Evolutionary conservation across 495 filamentous ascomycete species (phyloP).

Genomic region (Letharia lupina): DNA sequence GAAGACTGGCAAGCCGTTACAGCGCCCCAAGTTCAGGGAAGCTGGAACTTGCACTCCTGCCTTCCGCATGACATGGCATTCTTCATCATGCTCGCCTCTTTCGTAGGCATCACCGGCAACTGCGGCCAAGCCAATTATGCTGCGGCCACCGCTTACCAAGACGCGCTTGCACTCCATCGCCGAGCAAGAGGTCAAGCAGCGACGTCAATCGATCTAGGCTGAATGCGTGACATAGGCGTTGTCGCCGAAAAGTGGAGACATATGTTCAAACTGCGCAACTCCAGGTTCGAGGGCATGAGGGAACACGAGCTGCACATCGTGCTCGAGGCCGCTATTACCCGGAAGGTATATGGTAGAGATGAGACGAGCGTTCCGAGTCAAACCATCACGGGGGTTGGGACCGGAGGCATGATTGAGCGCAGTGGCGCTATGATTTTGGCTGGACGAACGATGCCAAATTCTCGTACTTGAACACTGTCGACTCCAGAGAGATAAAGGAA

Average conservation of each 20-base stretch:
- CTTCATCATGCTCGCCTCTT: constrained; percentile 33
- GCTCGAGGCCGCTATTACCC: constrained; percentile 8
- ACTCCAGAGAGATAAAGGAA: not conserved
- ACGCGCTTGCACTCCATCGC: constrained; percentile 39
- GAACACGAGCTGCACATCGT: constrained; percentile 25
- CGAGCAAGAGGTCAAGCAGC: constrained; percentile 27
- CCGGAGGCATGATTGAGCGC: constrained; percentile 1
- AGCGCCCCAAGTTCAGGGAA: constrained; percentile 46
- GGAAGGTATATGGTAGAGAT: constrained; percentile 19
- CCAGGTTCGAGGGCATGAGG: constrained; percentile 10
- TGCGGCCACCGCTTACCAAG: constrained; percentile 36
- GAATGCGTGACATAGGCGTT: constrained; percentile 36
- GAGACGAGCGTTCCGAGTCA: not conserved
- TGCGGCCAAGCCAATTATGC: constrained; percentile 39
- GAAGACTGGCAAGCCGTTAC: constrained; percentile 42
- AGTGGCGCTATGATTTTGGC: not conserved
- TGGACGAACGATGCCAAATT: constrained; percentile 2
- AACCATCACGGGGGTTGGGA: not conserved
- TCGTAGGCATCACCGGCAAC: constrained; percentile 27
- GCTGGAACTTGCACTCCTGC: constrained; percentile 34
- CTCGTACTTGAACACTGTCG: not conserved
- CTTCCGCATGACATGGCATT: constrained; percentile 33
- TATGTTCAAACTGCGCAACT: not conserved
- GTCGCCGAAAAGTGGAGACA: constrained; percentile 23
- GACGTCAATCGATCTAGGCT: constrained; percentile 35